Base-by-base conservation (phyloP, 345 rosid species). In the Lumnitzera littorea region DNA sequence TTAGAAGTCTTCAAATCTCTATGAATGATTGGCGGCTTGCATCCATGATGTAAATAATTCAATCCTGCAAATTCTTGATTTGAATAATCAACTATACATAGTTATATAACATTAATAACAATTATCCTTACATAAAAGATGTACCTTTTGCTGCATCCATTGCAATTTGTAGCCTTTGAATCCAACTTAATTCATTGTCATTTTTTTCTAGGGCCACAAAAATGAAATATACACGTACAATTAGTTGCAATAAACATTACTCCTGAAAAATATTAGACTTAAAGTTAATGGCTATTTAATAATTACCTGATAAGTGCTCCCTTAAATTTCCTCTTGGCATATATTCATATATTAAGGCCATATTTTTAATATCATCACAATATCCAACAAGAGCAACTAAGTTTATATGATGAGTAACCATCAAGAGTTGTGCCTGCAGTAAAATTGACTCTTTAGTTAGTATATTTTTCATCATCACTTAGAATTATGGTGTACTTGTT, bases 41-140 rank as follows among this genome's bases (percentile, higher is more conserved):
- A 64, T 29, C 87, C 87, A 64, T 70, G 64, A 56, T 87, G 95
- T n/a, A 87, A 68, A 61, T 84, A 84, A 43, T 82, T 86, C 66
- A 82, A 57, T 61, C 88, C 94, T 84, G 64, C 59, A 25, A 20
- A 15, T 16, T 48, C 55, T 5, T 25, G 43, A n/a, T 29, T 53
- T 20, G 49, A 48, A 57, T 13, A 57, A 14, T 57, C 16, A 13
- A 27, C 29, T 27, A 27, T 2, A 56, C 0, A 23, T 3, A 11
- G 6, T 27, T 4, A 27, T 27, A 27, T 4, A 27, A 27, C 4
- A 27, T 27, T n/a, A 52, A 31, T 14, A 15, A 3, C n/a, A 31
- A 43, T 48, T 11, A 27, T 36, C 7, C 43, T 36, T 36, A 36
- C 6, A 5, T 8, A 5, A 36, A 36, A 36, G 7, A 9, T 20